Percentiles rank a stretch among this genome's conserved stretches.
phyloP scores from a whole-genome alignment of 2,329 filamentous ascomycete genomes.

The Aulographum hederae region DNA sequence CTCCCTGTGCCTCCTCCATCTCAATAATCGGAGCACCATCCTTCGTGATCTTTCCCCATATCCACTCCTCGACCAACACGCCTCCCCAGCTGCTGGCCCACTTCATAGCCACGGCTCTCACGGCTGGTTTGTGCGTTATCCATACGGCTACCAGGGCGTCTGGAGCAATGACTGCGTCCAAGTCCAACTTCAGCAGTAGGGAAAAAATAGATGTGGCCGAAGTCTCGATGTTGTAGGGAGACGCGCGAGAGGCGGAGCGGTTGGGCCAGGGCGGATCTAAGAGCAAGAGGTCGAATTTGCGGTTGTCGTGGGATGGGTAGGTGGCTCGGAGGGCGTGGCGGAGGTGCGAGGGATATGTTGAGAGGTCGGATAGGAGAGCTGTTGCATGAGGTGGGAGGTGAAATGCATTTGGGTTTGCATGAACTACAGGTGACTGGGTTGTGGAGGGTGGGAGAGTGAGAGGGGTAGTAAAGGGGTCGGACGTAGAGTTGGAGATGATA shows the following conservation, averaged over 20 bases:
- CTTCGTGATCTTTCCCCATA: slow-evolving; percentile 53
- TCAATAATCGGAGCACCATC: not conserved
- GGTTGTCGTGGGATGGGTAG: too few relatives aligned
- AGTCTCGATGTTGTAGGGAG: slow-evolving; percentile 27
- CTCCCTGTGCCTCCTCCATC: slow-evolving; percentile 41
- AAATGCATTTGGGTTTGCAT: slow-evolving; percentile 14
- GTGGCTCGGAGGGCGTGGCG: not conserved
- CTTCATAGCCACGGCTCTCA: not conserved
- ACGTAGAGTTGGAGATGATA: too few relatives aligned
- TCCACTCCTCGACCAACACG: slow-evolving; percentile 57
- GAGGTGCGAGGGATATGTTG: not conserved
- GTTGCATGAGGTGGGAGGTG: slow-evolving; percentile 28
- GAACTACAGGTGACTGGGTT: too few relatives aligned
- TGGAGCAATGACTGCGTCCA: slow-evolving; percentile 33
- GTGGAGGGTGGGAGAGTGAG: too few relatives aligned
- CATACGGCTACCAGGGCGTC: slow-evolving; percentile 19
- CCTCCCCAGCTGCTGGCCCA: slow-evolving; percentile 20
- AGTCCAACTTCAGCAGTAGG: slow-evolving; percentile 21
- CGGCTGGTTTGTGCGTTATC: slow-evolving; percentile 11
- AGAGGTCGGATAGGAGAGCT: slow-evolving; percentile 15
- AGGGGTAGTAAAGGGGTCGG: too few relatives aligned
- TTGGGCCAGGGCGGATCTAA: slow-evolving; percentile 74
- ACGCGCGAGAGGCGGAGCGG: slow-evolving; percentile 41
- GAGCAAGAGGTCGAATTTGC: slow-evolving; percentile 45
- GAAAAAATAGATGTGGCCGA: slow-evolving; percentile 31